Base-by-base conservation (phyloP, 2,329 filamentous ascomycete species). In the Lecanicillium sp. region DNA sequence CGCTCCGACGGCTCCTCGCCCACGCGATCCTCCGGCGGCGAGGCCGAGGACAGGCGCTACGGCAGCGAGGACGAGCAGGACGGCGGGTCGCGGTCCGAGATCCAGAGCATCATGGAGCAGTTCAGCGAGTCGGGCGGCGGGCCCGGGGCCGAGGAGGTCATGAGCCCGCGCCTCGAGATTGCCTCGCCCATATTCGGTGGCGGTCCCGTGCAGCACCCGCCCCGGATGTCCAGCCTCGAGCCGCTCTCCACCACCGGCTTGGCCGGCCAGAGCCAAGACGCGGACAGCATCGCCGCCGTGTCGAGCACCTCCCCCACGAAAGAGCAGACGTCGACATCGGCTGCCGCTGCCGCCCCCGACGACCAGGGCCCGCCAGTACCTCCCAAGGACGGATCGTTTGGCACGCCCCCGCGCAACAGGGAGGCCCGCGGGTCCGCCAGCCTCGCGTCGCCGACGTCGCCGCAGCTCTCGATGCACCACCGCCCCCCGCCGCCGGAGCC, bases 71-170 rank as follows among this genome's bases (percentile, higher is more conserved):
- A 82, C 58, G 77, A 81, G 47, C 77, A 79, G 19, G 83, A 90
- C 40, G 78, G 79, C 43, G 81, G 81, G 44, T 88, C 87, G 1
- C 80, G 81, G 51, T 84, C 85, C 5, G 93, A 98, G 69, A 96
- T 98, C 51, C 88, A 96, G 67, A 95, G 79, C 62, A 97, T 98
- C 63, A 97, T 98, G 88, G 88, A 89, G 53, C 93, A 97, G 67
- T 97, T 97, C 58, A 84, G 86, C 56, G 83, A 87, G 60, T 81
- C 81, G 43, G 81, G 81, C 23, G 81, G 82, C 44, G 87, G 83
- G 0, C 85, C 83, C 2, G 84, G 77, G 5, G 81, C 79, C 52
- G 84, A 91, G 43, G 88, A 94, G 64, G 89, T 95, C 61, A 95
- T 95, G 89, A 95, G 90, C 53, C 90, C 90, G 5, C 78, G 88